phyloP scores from a whole-genome alignment of 2,329 filamentous ascomycete genomes.

The Apiospora malaysiana region DNA sequence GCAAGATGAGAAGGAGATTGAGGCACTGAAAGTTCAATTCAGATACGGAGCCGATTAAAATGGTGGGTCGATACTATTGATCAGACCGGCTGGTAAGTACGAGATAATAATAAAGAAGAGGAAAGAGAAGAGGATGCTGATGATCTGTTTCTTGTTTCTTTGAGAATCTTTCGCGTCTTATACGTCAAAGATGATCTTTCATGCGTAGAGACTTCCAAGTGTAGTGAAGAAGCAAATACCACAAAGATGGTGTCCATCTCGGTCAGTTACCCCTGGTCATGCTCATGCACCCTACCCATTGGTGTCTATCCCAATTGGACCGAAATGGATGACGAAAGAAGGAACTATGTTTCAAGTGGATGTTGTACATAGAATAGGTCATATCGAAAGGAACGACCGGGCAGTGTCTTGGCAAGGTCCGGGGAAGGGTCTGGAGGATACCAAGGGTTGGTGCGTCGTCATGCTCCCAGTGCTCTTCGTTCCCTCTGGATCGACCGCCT shows the following conservation, averaged over 20 bases:
- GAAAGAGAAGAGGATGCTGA: background rate
- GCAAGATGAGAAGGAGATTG: background rate
- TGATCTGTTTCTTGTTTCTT: background rate
- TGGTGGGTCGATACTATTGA: background rate
- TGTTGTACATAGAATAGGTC: background rate
- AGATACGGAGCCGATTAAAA: background rate
- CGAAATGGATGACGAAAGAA: background rate
- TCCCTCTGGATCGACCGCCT: background rate
- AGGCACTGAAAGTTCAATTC: background rate
- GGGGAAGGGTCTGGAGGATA: background rate
- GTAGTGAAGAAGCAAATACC: background rate
- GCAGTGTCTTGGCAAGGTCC: background rate
- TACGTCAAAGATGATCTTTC: background rate
- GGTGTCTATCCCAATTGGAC: background rate
- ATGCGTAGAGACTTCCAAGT: background rate
- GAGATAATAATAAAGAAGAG: background rate
- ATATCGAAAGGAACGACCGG: background rate
- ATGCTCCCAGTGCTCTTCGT: background rate
- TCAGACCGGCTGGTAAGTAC: background rate
- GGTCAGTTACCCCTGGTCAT: background rate
- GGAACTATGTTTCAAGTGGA: background rate
- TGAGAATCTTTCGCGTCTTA: background rate
- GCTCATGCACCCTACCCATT: background rate
- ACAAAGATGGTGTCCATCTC: background rate
- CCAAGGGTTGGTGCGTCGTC: background rate